Conservation (phyloP, 2,329 filamentous ascomycete genomes). For the Colletotrichum destructivum region DNA sequence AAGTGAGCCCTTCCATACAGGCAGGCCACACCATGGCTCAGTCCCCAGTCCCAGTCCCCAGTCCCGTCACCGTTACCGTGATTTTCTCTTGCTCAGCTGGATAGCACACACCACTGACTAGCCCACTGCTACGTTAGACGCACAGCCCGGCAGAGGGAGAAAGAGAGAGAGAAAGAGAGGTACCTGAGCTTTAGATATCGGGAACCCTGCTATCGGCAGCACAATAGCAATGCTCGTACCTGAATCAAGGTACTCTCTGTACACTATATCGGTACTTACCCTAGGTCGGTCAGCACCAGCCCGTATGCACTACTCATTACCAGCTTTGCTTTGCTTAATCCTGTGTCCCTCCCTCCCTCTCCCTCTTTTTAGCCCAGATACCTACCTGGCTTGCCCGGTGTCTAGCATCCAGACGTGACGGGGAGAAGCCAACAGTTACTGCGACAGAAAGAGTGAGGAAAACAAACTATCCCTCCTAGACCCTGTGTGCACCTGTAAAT, state of each 20-base stretch:
- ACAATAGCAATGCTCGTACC: constrained; percentile 3
- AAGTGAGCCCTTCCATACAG: constrained; percentile 13
- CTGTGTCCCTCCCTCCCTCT: not conserved
- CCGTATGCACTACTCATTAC: not conserved
- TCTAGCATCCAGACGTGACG: not conserved
- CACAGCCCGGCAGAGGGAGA: constrained; percentile 9
- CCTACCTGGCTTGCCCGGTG: not conserved
- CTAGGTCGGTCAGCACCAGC: not conserved
- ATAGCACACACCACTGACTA: constrained; percentile 14
- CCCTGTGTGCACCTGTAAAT: constrained; percentile 13
- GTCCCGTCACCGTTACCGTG: constrained; percentile 22
- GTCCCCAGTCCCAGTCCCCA: no score
- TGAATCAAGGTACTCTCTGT: constrained; percentile 9
- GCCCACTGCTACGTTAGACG: constrained; percentile 11
- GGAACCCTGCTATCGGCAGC: constrained; percentile 31
- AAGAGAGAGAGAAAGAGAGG: not conserved
- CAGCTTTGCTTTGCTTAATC: not conserved
- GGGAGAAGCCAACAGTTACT: constrained; percentile 12
- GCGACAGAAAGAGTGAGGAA: not conserved
- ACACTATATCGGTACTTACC: not conserved
- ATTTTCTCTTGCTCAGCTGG: constrained; percentile 27
- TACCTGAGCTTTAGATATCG: constrained; percentile 17
- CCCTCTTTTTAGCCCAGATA: not conserved
- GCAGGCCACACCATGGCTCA: no score
- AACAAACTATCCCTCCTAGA: constrained; percentile 17